Conservation (phyloP, 768 basidiomycete species). For the Lactarius pseudohatsudake region DNA sequence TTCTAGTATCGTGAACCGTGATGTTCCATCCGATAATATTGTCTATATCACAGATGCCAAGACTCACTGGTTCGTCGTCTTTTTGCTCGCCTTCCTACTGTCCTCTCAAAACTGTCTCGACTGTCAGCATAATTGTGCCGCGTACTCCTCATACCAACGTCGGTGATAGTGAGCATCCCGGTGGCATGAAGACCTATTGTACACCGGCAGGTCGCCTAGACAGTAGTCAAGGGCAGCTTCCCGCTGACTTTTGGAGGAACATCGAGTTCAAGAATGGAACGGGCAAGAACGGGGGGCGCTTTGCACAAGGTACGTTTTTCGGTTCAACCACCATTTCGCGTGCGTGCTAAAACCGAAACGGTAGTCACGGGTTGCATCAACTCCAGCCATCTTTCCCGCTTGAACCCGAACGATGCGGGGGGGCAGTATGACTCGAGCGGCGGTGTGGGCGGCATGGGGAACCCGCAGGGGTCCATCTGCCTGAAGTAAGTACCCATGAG, state of each 20-base stretch:
- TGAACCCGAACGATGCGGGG: slow-evolving; percentile 50
- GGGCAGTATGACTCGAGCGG: slow-evolving; percentile 63
- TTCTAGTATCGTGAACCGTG: slow-evolving; percentile 1
- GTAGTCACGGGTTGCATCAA: slow-evolving; percentile 59
- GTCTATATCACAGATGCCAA: slow-evolving; percentile 48
- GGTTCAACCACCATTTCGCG: not conserved
- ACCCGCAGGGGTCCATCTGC: slow-evolving; percentile 52
- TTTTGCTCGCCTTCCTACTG: slow-evolving; percentile 24
- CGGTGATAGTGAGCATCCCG: slow-evolving; percentile 56
- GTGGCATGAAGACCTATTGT: slow-evolving; percentile 56
- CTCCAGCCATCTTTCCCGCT: slow-evolving; percentile 42
- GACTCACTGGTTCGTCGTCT: slow-evolving; percentile 44
- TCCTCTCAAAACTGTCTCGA: not conserved
- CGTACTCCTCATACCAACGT: slow-evolving; percentile 52
- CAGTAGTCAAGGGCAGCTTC: slow-evolving; percentile 45
- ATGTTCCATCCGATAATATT: slow-evolving; percentile 44
- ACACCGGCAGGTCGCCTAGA: slow-evolving; percentile 44
- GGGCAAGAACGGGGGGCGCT: slow-evolving; percentile 43
- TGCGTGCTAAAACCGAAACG: not conserved
- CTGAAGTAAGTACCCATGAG: slow-evolving; percentile 41
- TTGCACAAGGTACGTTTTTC: slow-evolving; percentile 44
- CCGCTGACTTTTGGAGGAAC: slow-evolving; percentile 50
- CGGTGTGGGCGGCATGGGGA: slow-evolving; percentile 49
- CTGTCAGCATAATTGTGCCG: slow-evolving; percentile 26
- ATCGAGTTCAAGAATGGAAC: slow-evolving; percentile 47